phyloP scores from a whole-genome alignment of 345 rosid species.

The Aethionema arabicum region DNA sequence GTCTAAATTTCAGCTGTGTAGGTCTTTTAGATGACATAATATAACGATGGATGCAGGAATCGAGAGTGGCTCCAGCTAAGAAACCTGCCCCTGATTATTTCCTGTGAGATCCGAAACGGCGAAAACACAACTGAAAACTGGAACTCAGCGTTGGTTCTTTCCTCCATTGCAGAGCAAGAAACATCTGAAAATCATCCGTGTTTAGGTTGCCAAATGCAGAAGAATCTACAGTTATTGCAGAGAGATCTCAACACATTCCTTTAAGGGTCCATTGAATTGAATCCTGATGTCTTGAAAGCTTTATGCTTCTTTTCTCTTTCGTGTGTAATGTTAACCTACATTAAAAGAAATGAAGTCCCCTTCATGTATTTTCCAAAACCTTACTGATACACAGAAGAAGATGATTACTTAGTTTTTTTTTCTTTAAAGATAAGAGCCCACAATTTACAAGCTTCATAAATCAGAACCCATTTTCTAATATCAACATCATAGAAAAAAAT shows the following conservation, averaged over 20 bases:
- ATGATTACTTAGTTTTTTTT: not conserved
- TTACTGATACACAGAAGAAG: not conserved
- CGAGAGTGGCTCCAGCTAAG: conserved; percentile 72
- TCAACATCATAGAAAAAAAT: conserved; percentile 1
- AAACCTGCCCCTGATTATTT: conserved; percentile 95
- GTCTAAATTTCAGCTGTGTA: not conserved
- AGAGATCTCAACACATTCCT: not conserved
- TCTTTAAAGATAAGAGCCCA: no score
- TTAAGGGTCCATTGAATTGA: not conserved
- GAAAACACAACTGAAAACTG: not conserved
- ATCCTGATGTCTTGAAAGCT: conserved; percentile 1
- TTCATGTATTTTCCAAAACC: not conserved
- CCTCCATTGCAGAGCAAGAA: conserved; percentile 5
- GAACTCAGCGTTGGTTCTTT: conserved; percentile 2
- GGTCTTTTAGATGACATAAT: not conserved
- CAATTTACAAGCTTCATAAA: not conserved
- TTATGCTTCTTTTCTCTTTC: not conserved
- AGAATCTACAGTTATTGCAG: conserved; percentile 8
- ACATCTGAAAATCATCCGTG: not conserved
- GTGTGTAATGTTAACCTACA: conserved; percentile 7
- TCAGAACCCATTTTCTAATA: not conserved
- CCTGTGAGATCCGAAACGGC: conserved; percentile 40
- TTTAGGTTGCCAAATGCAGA: conserved; percentile 12
- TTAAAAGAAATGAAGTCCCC: not conserved
- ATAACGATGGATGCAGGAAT: conserved; percentile 52